Evolutionary conservation across 768 basidiomycete genomes (phyloP).

Genomic region (Amanita inopinata): DNA sequence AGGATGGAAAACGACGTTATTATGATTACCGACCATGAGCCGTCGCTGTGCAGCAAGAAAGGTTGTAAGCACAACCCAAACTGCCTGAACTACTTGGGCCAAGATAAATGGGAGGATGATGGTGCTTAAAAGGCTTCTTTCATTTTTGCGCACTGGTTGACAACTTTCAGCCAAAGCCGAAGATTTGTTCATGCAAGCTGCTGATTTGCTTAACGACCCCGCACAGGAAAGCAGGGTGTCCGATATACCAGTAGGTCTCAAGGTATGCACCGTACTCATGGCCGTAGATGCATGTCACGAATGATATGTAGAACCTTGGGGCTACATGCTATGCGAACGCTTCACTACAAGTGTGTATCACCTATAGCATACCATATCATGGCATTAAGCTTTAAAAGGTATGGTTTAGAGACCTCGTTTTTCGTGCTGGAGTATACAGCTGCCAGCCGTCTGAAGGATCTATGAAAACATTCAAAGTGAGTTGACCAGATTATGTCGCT

Average conservation of each 20-base stretch:
- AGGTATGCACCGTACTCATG: conserved; percentile 29
- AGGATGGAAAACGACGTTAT: conserved; percentile 56
- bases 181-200: conserved; percentile 40
- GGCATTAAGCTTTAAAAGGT: conserved; percentile 42
- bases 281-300: neutral
- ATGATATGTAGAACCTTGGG: conserved; percentile 66
- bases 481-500: conserved; percentile 6
- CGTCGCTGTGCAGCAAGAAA: conserved; percentile 45
- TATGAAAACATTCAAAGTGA: conserved; percentile 32
- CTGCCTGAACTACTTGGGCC: conserved; percentile 84
- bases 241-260: conserved; percentile 65
- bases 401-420: conserved; percentile 82
- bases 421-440: conserved; percentile 75
- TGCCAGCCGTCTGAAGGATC: conserved; percentile 51
- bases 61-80: conserved; percentile 69
- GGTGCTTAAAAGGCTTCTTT: conserved; percentile 26
- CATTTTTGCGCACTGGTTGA: neutral
- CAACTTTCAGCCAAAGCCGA: conserved; percentile 35
- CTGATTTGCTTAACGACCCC: conserved; percentile 49
- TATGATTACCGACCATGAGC: conserved; percentile 61
- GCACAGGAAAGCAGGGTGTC: conserved; percentile 35
- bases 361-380: no score
- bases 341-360: conserved; percentile 75
- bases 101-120: conserved; percentile 71
- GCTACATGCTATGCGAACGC: conserved; percentile 98